phyloP scores from a whole-genome alignment of 495 filamentous ascomycete species.

The Bacidia rubella region DNA sequence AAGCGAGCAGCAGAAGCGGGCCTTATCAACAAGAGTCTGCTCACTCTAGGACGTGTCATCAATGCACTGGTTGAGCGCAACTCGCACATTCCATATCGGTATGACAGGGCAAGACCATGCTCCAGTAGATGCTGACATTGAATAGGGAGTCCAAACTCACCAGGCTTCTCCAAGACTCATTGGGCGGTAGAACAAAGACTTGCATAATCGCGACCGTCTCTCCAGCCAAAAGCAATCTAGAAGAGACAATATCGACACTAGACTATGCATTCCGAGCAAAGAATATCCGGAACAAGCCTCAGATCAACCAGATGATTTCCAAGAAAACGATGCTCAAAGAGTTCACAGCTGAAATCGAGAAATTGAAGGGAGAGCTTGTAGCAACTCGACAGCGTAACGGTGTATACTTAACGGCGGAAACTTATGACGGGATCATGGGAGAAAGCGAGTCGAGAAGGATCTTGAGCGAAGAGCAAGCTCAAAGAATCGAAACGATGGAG shows the following conservation, averaged over 20 bases:
- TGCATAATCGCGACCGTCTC: slow-evolving; percentile 98
- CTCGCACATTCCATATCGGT: slow-evolving; percentile 78
- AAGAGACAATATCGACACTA: slow-evolving; percentile 93
- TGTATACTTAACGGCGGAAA: slow-evolving; percentile 77
- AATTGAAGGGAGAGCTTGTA: slow-evolving; percentile 82
- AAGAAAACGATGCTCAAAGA: slow-evolving; percentile 86
- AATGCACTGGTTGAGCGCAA: slow-evolving; percentile 90
- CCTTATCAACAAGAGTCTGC: slow-evolving; percentile 91
- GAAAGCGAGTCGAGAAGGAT: slow-evolving; percentile 89
- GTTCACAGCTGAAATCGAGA: slow-evolving; percentile 87
- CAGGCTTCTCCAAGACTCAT: slow-evolving; percentile 84
- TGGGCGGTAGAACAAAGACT: slow-evolving; percentile 90
- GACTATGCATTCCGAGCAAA: slow-evolving; percentile 97
- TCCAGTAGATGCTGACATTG: not conserved
- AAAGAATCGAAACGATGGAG: slow-evolving; percentile 88
- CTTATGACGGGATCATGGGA: slow-evolving; percentile 72
- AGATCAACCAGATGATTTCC: slow-evolving; percentile 77
- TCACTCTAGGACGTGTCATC: slow-evolving; percentile 91
- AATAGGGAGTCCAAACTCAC: slow-evolving; percentile 86
- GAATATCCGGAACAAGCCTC: slow-evolving; percentile 95
- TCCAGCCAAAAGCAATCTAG: slow-evolving; percentile 82
- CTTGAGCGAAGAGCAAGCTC: slow-evolving; percentile 78
- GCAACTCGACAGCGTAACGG: slow-evolving; percentile 88
- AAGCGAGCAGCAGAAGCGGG: slow-evolving; percentile 93
- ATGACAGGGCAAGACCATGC: slow-evolving; percentile 4